These are phyloP conservation scores for Agrocybe praecox DNA, from an alignment of 768 basidiomycete genomes.

Conservation along the genomic window DNA sequence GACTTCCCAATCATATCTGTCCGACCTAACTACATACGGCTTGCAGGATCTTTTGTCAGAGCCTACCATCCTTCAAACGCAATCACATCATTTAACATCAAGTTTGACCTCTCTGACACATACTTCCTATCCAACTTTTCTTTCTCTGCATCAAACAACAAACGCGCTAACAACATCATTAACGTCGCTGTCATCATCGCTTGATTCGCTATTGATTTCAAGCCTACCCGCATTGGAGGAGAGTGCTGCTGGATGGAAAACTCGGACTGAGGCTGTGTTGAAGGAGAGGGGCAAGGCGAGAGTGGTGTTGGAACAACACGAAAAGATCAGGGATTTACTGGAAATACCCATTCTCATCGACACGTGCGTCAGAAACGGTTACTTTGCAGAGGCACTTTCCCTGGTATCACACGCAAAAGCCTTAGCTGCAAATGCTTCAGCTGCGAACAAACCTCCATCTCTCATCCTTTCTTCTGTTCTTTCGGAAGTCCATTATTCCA, in stretches of 20 bases:
- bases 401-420: conserved; percentile 72
- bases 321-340: conserved; percentile 89
- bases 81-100: conserved; percentile 84
- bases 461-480: conserved; percentile 63
- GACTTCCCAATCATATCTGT: conserved; percentile 56
- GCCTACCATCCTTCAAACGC: conserved; percentile 77
- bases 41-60: conserved; percentile 72
- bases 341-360: conserved; percentile 91
- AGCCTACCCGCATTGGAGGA: conserved; percentile 81
- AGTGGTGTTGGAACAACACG: conserved; percentile 91
- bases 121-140: conserved; percentile 89
- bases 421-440: conserved; percentile 44
- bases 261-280: conserved; percentile 74
- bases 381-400: conserved; percentile 90
- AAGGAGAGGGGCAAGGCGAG: conserved; percentile 74
- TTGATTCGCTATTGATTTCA: conserved; percentile 63
- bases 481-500: conserved; percentile 67
- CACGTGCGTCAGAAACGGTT: conserved; percentile 90
- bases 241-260: conserved; percentile 70
- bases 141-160: conserved; percentile 84
- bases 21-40: conserved; percentile 63
- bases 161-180: conserved; percentile 74
- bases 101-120: conserved; percentile 90
- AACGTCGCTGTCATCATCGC: conserved; percentile 71
- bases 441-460: conserved; percentile 38